Percentiles rank a stretch among this genome's conserved stretches.
These are phyloP conservation scores for Phellinidium pouzarii DNA, from an alignment of 1,284 basidiomycete genomes.

Conservation along the genomic window DNA sequence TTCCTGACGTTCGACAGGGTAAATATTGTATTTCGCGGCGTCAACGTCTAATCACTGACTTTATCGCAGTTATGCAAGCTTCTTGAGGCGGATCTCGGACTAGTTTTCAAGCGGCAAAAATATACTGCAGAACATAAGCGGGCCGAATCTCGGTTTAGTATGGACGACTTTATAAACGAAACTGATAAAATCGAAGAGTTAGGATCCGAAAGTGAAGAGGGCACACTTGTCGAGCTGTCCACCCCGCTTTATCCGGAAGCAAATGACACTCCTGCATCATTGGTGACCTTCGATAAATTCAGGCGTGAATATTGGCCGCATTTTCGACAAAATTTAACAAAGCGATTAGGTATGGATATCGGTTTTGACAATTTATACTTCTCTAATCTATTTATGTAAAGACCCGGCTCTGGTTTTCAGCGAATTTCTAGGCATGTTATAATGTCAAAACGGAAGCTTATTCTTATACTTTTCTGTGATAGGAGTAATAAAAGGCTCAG, in stretches of 20 bases:
- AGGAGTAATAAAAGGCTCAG: conserved; percentile 68
- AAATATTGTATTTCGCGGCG: conserved; percentile 18
- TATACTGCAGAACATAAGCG: conserved; percentile 19
- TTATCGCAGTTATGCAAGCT: conserved; percentile 20
- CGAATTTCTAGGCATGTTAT: conserved; percentile 53
- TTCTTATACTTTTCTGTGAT: background rate
- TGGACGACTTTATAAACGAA: background rate
- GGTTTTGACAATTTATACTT: background rate
- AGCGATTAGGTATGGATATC: conserved; percentile 42
- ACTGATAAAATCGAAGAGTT: background rate
- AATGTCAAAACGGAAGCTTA: background rate
- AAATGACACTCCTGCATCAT: conserved; percentile 24
- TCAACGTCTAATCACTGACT: background rate
- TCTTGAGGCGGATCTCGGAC: conserved; percentile 21
- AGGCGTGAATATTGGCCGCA: conserved; percentile 54
- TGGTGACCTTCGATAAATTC: conserved; percentile 49
- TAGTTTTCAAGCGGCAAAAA: conserved; percentile 16
- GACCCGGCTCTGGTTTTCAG: conserved; percentile 59
- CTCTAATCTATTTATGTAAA: conserved; percentile 22
- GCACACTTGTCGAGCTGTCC: background rate
- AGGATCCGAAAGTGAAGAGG: background rate
- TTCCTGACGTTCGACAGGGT: conserved; percentile 65
- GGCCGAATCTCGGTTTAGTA: conserved; percentile 16
- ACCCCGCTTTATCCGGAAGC: conserved; percentile 14
- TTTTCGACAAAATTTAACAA: conserved; percentile 48